Percentiles rank a stretch among this genome's conserved stretches.
These are phyloP conservation scores for Parietaria judaica DNA, from an alignment of 306 rosid genomes.

Conservation along the genomic window DNA sequence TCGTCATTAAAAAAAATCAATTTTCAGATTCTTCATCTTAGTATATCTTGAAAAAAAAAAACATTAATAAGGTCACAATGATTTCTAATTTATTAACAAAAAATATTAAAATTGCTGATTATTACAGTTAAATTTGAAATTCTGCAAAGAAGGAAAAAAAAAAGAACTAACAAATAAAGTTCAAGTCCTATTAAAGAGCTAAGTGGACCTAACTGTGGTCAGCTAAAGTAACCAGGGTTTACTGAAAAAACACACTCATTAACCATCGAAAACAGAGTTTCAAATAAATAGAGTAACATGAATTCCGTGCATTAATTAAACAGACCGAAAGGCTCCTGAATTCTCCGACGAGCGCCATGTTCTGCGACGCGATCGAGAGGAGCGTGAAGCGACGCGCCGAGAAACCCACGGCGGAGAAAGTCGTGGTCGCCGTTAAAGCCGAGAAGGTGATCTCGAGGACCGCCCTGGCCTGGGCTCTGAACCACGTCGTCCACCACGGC, in stretches of 20 bases:
- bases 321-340: background rate
- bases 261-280: background rate
- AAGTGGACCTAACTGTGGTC: background rate
- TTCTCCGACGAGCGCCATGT: constrained; percentile 12
- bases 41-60: too few relatives aligned
- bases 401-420: constrained; percentile 43
- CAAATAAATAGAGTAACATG: background rate
- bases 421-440: constrained; percentile 76
- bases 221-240: constrained; percentile 18
- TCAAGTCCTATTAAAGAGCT: too few relatives aligned
- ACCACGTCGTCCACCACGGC: constrained; percentile 70
- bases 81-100: too few relatives aligned
- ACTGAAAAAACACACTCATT: background rate
- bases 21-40: too few relatives aligned
- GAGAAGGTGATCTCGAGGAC: constrained; percentile 65
- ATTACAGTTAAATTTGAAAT: background rate
- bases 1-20: too few relatives aligned
- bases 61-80: background rate
- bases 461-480: constrained; percentile 84
- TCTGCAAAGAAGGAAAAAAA: background rate
- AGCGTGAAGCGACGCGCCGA: constrained; percentile 36
- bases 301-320: background rate
- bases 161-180: background rate
- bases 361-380: constrained; percentile 13
- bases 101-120: too few relatives aligned